These are phyloP conservation scores for Nitzschia sp. DNA, from an alignment of 108 stramenopile species.

Conservation along the genomic window DNA sequence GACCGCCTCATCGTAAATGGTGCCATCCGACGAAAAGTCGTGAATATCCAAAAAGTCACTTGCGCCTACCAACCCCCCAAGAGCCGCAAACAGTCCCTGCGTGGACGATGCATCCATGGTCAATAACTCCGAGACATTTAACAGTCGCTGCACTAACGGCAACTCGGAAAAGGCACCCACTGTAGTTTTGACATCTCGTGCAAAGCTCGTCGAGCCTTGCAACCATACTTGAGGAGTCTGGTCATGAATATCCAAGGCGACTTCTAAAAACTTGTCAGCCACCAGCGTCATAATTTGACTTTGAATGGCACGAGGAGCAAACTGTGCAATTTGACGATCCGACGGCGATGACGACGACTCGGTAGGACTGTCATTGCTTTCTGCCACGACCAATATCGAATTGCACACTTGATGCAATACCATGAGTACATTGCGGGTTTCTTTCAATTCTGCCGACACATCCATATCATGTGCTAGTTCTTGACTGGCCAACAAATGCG, in stretches of 20 bases:
- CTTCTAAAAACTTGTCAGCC: constrained; percentile 66
- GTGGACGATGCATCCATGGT: constrained; percentile 36
- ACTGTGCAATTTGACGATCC: constrained; percentile 4
- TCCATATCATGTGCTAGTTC: constrained; percentile 27
- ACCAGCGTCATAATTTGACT: constrained; percentile 37
- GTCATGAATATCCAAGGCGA: constrained; percentile 70
- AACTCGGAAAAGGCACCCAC: constrained; percentile 32
- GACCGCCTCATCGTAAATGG: constrained; percentile 60
- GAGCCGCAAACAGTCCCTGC: constrained; percentile 40
- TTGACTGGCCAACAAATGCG: constrained; percentile 51
- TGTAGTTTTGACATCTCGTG: constrained; percentile 35
- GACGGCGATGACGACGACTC: background rate
- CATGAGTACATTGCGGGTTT: constrained; percentile 42
- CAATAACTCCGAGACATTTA: constrained; percentile 56
- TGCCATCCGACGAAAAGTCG: constrained; percentile 58
- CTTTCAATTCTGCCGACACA: constrained; percentile 60
- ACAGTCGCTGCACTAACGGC: constrained; percentile 44
- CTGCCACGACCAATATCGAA: constrained; percentile 14
- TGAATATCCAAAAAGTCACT: constrained; percentile 40
- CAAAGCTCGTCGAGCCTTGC: constrained; percentile 48
- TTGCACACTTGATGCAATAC: constrained; percentile 24
- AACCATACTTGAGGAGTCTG: constrained; percentile 63
- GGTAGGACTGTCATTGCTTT: constrained; percentile 5
- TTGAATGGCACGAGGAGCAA: constrained; percentile 33
- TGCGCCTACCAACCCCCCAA: constrained; percentile 50